Evolutionary conservation across 2,329 filamentous ascomycete species (phyloP).

Genomic region (Talaromyces sp.): DNA sequence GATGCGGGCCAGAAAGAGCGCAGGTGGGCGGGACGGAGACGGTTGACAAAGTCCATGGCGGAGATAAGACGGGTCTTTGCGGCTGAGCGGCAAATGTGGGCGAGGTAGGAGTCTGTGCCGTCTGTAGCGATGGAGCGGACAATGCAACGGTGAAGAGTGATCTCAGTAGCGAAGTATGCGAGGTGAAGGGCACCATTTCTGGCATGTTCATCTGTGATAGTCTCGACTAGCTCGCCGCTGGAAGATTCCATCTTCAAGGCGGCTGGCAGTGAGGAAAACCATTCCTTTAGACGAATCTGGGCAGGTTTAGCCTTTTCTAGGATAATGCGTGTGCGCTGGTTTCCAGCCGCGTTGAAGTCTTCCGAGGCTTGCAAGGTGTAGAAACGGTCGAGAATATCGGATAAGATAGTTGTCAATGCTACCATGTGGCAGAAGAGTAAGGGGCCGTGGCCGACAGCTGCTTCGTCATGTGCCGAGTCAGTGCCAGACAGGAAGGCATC

Average conservation of each 20-base stretch:
- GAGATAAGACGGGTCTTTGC: conserved; percentile 93
- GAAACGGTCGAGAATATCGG: conserved; percentile 55
- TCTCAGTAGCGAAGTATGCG: conserved; percentile 91
- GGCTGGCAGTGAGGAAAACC: conserved; percentile 54
- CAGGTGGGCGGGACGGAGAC: conserved; percentile 81
- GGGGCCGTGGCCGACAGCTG: conserved; percentile 44
- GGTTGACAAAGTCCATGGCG: conserved; percentile 96
- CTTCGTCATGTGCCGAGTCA: conserved; percentile 33
- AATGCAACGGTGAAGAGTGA: conserved; percentile 87
- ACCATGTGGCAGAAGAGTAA: conserved; percentile 57
- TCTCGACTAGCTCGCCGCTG: conserved; percentile 48
- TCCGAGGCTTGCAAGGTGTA: conserved; percentile 55
- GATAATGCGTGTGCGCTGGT: conserved; percentile 52
- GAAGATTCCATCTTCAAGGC: conserved; percentile 53
- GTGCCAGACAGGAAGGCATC: conserved; percentile 40
- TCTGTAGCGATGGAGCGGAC: conserved; percentile 72
- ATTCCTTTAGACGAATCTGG: conserved; percentile 56
- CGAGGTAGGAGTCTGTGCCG: conserved; percentile 73
- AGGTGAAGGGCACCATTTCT: conserved; percentile 76
- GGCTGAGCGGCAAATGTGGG: conserved; percentile 89
- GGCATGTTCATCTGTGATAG: conserved; percentile 43
- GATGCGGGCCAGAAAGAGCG: conserved; percentile 77
- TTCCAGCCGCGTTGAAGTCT: conserved; percentile 44
- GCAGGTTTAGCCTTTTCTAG: conserved; percentile 58
- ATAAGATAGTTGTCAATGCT: conserved; percentile 54